Conservation (phyloP, 2,329 filamentous ascomycete species). For the Aspergillus sp. region DNA sequence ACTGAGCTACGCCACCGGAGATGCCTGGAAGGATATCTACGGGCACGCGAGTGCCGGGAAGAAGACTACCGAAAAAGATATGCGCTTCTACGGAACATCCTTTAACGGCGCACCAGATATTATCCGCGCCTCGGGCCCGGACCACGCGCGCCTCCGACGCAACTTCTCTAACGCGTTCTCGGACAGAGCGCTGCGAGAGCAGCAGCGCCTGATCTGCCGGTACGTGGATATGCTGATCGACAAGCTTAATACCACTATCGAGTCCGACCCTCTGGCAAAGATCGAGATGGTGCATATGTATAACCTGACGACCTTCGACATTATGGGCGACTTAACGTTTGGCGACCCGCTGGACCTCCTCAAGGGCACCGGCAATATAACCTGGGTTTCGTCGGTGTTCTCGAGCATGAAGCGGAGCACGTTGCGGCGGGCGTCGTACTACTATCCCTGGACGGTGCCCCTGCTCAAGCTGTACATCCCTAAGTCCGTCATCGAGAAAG, state of each 20-base stretch:
- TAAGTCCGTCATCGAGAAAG: not conserved
- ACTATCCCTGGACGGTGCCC: not conserved
- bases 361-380: slow-evolving; percentile 1
- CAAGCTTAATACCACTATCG: slow-evolving; percentile 8
- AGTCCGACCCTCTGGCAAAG: not conserved
- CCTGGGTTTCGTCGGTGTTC: slow-evolving; percentile 11
- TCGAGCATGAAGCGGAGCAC: slow-evolving; percentile 8
- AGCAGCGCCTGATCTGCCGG: slow-evolving; percentile 31
- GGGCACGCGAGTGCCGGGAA: slow-evolving; percentile 26
- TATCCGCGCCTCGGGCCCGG: slow-evolving; percentile 23
- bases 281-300: slow-evolving; percentile 7
- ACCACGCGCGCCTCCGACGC: slow-evolving; percentile 32
- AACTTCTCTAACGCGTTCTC: slow-evolving; percentile 37
- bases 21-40: slow-evolving; percentile 38
- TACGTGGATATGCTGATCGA: slow-evolving; percentile 31
- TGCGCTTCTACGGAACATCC: slow-evolving; percentile 17
- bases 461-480: not conserved
- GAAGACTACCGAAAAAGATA: slow-evolving; percentile 28
- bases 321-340: slow-evolving; percentile 18
- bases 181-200: slow-evolving; percentile 30
- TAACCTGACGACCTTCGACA: slow-evolving; percentile 17
- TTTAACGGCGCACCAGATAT: slow-evolving; percentile 24
- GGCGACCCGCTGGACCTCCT: slow-evolving; percentile 11
- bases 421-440: slow-evolving; percentile 2
- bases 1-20: slow-evolving; percentile 32